Percentiles rank a stretch among this genome's conserved stretches.
These are phyloP conservation scores for Trichosanthes cucumerina DNA, from an alignment of 306 rosid genomes.

Conservation along the genomic window DNA sequence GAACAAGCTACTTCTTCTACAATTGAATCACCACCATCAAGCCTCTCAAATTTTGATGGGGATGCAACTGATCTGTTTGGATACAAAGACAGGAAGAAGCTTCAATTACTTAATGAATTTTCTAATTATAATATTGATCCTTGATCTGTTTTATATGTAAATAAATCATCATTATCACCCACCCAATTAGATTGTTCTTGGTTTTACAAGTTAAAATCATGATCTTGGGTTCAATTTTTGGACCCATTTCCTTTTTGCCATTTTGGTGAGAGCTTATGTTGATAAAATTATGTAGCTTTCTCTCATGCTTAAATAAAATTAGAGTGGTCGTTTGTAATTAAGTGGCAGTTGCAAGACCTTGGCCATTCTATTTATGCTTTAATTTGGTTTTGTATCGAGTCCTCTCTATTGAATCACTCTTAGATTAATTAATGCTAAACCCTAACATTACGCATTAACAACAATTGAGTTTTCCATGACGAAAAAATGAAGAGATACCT, in stretches of 20 bases:
- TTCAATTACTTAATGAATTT: slow-evolving; percentile 47
- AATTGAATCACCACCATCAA: slow-evolving; percentile 17
- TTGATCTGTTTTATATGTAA: neutral
- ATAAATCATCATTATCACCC: neutral
- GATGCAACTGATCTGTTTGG: slow-evolving; percentile 7
- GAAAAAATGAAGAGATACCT: no score
- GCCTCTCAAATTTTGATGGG: slow-evolving; percentile 19
- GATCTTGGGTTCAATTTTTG: neutral
- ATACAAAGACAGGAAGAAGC: slow-evolving; percentile 59
- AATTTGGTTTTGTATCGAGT: neutral
- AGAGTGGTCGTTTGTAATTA: neutral
- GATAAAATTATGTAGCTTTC: neutral
- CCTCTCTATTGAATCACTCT: neutral
- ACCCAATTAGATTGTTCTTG: neutral
- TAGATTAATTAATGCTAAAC: no score
- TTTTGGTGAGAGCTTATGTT: neutral
- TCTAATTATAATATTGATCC: slow-evolving; percentile 30
- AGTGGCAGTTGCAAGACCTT: neutral
- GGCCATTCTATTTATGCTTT: neutral
- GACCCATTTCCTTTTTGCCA: neutral
- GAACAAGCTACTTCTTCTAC: slow-evolving; percentile 17
- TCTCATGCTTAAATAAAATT: neutral
- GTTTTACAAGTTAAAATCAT: neutral
- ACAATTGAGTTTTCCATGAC: no score
- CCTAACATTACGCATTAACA: no score